A percentile compares a stretch with the other conserved stretches of the same genome.
phyloP scores from a whole-genome alignment of 768 basidiomycete species.

The Candolleomyces eurysporus region DNA sequence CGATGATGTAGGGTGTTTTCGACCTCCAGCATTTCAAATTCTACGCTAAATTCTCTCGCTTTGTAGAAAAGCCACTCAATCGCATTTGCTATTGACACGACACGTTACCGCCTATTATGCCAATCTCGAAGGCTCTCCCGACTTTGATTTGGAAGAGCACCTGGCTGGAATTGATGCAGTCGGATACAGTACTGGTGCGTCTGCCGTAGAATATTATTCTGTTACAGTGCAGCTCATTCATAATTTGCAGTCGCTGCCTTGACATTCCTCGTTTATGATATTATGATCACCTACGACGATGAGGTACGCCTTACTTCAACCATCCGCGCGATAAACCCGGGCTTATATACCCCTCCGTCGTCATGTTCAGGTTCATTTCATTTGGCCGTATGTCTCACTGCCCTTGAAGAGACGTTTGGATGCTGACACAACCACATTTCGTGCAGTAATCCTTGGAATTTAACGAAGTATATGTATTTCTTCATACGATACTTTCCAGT shows the following conservation, averaged over 20 bases:
- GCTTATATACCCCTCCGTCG: not conserved
- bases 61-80: too few relatives aligned
- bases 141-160: not conserved
- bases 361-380: conserved; percentile 30
- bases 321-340: not conserved
- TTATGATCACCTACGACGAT: conserved; percentile 38
- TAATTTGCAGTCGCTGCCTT: conserved; percentile 31
- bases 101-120: too few relatives aligned
- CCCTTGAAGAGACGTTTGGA: not conserved
- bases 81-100: too few relatives aligned
- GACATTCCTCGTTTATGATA: conserved; percentile 40
- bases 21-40: too few relatives aligned
- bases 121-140: too few relatives aligned
- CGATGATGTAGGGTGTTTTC: too few relatives aligned
- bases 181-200: not conserved
- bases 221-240: not conserved
- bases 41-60: too few relatives aligned
- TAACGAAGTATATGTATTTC: conserved; percentile 36
- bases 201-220: too few relatives aligned
- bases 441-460: conserved; percentile 23
- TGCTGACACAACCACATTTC: not conserved
- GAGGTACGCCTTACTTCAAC: conserved; percentile 26
- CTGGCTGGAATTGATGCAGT: not conserved
- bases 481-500: conserved; percentile 37
- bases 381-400: conserved; percentile 38